Conservation (phyloP, 2,329 filamentous ascomycete species). For the Aspergillus novoparasiticus region DNA sequence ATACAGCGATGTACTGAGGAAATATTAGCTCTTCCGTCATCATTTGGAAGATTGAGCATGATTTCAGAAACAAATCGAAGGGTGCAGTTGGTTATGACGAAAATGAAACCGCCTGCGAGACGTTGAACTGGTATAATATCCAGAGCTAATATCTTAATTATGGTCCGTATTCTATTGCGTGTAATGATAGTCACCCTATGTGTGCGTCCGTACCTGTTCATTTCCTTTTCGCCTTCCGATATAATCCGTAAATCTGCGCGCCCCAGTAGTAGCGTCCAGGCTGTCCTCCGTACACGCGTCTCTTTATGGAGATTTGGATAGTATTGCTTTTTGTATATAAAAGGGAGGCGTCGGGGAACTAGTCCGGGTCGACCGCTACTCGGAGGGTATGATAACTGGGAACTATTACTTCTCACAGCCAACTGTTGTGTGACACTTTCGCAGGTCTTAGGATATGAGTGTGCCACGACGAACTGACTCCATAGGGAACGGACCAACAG, state of each 20-base stretch:
- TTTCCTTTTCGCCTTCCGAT: too few relatives aligned
- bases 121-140: slow-evolving; percentile 2
- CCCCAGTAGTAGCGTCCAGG: neutral
- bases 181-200: neutral
- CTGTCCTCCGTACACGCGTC: neutral
- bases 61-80: slow-evolving; percentile 35
- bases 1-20: slow-evolving; percentile 32
- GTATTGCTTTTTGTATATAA: neutral
- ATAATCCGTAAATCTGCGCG: neutral
- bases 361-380: neutral
- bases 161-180: neutral
- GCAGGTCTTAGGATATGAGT: slow-evolving; percentile 14
- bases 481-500: slow-evolving; percentile 14
- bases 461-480: slow-evolving; percentile 21
- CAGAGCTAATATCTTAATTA: neutral
- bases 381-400: slow-evolving; percentile 4
- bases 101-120: slow-evolving; percentile 27
- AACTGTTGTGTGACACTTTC: slow-evolving; percentile 19
- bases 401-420: slow-evolving; percentile 3
- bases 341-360: too few relatives aligned
- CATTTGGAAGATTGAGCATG: slow-evolving; percentile 30
- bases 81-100: slow-evolving; percentile 33
- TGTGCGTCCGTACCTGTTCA: neutral
- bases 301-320: neutral
- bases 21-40: slow-evolving; percentile 20